Conservation (phyloP, 2,329 filamentous ascomycete genomes). For the Microsporum ferrugineum region DNA sequence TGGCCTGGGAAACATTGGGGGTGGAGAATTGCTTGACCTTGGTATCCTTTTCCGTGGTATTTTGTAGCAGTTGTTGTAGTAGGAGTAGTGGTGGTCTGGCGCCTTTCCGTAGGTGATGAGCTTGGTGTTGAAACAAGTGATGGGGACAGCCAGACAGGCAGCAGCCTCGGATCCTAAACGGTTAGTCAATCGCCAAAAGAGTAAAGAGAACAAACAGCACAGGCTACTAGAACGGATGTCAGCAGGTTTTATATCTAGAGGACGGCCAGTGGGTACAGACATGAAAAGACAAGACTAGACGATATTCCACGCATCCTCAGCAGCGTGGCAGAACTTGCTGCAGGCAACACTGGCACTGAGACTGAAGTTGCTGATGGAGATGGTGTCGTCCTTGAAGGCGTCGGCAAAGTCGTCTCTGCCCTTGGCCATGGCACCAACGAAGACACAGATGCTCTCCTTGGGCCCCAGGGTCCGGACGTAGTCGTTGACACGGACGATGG, state of each 20-base stretch:
- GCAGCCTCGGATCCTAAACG: neutral
- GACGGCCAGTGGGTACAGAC: neutral
- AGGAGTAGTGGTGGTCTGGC: neutral
- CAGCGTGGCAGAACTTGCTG: constrained; percentile 98
- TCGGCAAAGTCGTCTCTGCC: constrained; percentile 93
- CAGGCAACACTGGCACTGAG: constrained; percentile 94
- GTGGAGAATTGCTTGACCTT: neutral
- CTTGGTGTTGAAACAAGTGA: neutral
- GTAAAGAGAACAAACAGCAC: neutral
- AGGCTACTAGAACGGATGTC: neutral
- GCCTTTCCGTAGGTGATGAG: neutral
- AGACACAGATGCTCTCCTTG: constrained; percentile 92
- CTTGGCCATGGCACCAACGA: constrained; percentile 97
- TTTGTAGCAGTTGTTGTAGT: neutral
- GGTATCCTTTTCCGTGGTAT: neutral
- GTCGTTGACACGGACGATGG: constrained; percentile 74
- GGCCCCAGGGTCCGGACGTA: constrained; percentile 69
- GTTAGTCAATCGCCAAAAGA: neutral
- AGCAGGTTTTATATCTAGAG: neutral
- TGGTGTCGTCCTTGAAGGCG: constrained; percentile 87
- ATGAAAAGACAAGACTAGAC: constrained; percentile 45
- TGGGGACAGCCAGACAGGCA: neutral
- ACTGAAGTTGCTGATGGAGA: constrained; percentile 96
- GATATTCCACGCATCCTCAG: constrained; percentile 91
- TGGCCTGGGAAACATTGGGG: constrained; percentile 10